These are phyloP conservation scores for Plectranthus barbatus DNA, from an alignment of 257 asterid genomes.

Conservation along the genomic window DNA sequence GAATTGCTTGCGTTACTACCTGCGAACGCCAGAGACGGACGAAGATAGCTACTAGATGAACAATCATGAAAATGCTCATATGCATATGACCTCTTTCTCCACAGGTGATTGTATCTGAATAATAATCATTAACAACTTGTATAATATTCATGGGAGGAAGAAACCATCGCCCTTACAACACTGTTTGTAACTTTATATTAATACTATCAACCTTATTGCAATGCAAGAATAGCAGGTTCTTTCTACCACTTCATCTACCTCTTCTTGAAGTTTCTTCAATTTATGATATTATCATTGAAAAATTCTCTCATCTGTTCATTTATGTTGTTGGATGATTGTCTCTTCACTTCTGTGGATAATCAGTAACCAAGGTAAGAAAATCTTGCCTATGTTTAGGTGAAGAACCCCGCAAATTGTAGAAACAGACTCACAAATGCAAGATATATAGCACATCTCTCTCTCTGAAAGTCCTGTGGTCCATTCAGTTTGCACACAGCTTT, in stretches of 20 bases:
- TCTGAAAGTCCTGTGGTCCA: too few species aligned
- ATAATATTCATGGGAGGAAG: neutral
- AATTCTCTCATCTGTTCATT: too few species aligned
- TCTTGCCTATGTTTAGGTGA: too few species aligned
- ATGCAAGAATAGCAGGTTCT: neutral
- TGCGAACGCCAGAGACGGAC: constrained; percentile 80
- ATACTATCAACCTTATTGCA: neutral
- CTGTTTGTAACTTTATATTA: neutral
- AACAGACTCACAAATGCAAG: too few species aligned
- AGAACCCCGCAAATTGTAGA: too few species aligned
- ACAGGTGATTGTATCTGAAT: constrained; percentile 2
- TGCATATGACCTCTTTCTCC: constrained; percentile 2
- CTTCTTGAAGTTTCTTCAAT: neutral
- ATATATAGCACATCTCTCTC: neutral
- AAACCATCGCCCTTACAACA: neutral
- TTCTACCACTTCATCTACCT: neutral
- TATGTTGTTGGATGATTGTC: neutral
- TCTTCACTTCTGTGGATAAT: too few species aligned
- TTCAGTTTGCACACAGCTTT: too few species aligned
- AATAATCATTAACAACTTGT: neutral
- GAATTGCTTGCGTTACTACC: constrained; percentile 84
- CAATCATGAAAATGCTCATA: constrained; percentile 4
- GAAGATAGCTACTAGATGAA: constrained; percentile 78
- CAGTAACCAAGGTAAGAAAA: too few species aligned
- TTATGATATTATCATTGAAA: neutral